phyloP scores from a whole-genome alignment of 2,329 filamentous ascomycete species.

The Dothideomycetes sp. region DNA sequence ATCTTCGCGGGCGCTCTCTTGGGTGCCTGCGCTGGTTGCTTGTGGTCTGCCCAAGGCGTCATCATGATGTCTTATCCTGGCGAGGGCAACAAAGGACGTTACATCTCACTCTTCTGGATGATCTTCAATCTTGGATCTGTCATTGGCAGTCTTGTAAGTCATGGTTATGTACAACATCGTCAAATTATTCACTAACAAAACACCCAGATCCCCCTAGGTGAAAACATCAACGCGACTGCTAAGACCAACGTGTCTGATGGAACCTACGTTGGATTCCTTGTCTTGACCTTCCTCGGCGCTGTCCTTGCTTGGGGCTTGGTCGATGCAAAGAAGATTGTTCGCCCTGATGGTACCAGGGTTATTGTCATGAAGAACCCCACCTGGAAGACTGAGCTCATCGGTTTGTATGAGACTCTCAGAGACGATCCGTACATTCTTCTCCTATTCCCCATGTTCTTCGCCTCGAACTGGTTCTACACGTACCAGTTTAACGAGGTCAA shows the following conservation, averaged over 20 bases:
- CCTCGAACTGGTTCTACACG: constrained; percentile 70
- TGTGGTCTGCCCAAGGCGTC: constrained; percentile 74
- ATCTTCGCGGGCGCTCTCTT: constrained; percentile 67
- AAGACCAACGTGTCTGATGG: constrained; percentile 53
- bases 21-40: constrained; percentile 65
- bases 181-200: background rate
- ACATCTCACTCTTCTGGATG: constrained; percentile 87
- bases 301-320: constrained; percentile 57
- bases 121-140: constrained; percentile 91
- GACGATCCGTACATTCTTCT: constrained; percentile 62
- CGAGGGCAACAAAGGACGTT: constrained; percentile 73
- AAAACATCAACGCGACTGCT: constrained; percentile 52
- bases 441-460: constrained; percentile 73
- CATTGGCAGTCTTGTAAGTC: constrained; percentile 59
- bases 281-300: constrained; percentile 68
- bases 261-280: constrained; percentile 79
- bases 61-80: constrained; percentile 86
- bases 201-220: constrained; percentile 54
- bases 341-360: constrained; percentile 65
- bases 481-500: constrained; percentile 72
- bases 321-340: constrained; percentile 61
- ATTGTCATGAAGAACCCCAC: constrained; percentile 87
- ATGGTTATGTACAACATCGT: background rate
- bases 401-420: constrained; percentile 61
- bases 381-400: constrained; percentile 68